Evolutionary conservation across 2,329 filamentous ascomycete species (phyloP).

Genomic region (Didymosphaeria variabile): DNA sequence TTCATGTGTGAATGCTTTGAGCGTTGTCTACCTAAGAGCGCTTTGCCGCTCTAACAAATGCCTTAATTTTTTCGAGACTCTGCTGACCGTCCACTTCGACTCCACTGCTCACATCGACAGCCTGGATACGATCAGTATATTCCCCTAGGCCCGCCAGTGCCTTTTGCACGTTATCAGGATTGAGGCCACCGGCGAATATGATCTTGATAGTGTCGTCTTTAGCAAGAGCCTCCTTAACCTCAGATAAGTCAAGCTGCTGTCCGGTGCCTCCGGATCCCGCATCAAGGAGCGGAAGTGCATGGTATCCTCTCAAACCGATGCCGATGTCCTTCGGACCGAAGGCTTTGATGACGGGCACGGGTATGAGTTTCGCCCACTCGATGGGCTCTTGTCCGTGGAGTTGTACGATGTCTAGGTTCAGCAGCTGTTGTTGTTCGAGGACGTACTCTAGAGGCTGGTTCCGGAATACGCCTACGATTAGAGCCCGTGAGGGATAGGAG

Average conservation of each 20-base stretch:
- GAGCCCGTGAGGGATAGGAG: conserved; percentile 67
- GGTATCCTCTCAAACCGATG: conserved; percentile 78
- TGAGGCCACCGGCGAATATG: conserved; percentile 85
- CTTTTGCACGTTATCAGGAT: conserved; percentile 77
- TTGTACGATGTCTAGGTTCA: conserved; percentile 88
- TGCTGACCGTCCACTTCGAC: conserved; percentile 84
- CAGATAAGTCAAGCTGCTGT: conserved; percentile 74
- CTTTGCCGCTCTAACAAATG: conserved; percentile 79
- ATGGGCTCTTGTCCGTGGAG: conserved; percentile 91
- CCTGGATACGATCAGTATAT: conserved; percentile 71
- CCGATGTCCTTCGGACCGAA: conserved; percentile 82
- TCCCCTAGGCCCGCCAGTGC: conserved; percentile 71
- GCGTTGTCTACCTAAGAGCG: conserved; percentile 18
- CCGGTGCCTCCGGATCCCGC: conserved; percentile 86
- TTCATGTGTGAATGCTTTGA: neutral
- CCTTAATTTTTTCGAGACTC: conserved; percentile 79
- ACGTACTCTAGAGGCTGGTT: conserved; percentile 88
- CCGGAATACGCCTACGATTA: conserved; percentile 93
- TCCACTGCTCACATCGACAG: conserved; percentile 93
- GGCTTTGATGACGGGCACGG: conserved; percentile 87
- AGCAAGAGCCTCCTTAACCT: conserved; percentile 72
- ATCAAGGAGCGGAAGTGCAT: conserved; percentile 84
- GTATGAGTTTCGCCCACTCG: conserved; percentile 89
- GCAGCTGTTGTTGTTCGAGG: conserved; percentile 76
- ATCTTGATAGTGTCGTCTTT: conserved; percentile 76